Base-by-base conservation (phyloP, 202 grass and related monocot genomes). In the Panicum virgatum region DNA sequence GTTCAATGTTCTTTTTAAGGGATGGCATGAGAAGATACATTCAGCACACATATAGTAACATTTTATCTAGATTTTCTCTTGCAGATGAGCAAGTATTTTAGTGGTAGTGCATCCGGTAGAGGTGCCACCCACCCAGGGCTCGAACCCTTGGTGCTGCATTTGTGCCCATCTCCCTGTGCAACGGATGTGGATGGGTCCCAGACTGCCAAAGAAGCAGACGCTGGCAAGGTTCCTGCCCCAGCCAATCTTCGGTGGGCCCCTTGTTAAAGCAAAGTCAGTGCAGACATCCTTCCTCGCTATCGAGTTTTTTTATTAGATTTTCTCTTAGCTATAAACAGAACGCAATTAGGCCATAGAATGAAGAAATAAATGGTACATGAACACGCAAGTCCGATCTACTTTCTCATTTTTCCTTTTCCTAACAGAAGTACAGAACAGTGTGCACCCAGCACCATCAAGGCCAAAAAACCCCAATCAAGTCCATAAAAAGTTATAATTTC, bases 361-460 rank as follows among this genome's bases (percentile, higher is more conserved):
- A 84, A 84, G 12, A 43, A 75, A 66, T 14, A 32, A 75, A 66
- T 14, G 19, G 14, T 62, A 78, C 40, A 43, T 34, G 69, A 50
- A 78, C 40, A 78, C 40, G 73, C 44, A 77, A 50, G 5, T 15
- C 4, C 15, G 13, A 5, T 32, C 14, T 75, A 57, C 29, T 86
- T 62, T 62, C 7, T 36, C 19, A 75, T 14, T 40, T 25, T 47
- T 39, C 5, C 22, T 71, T 62, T 62, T 78, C 22, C 83, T 60
- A 72, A 29, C 32, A 78, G 48, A 67, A 43, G 6, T 52, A 52
- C 50, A 52, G 50, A 52, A 52, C 23, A 46, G 6, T 42, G n/a
- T 67, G 56, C 12, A 63, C 29, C 29, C 29, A 30, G 29, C 29
- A 30, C 57, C 16, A 39, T 36, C 30, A 85, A 60, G 66, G 64